phyloP scores from a whole-genome alignment of 1,139 yeast genomes.

The Maudiozyma humilis region DNA sequence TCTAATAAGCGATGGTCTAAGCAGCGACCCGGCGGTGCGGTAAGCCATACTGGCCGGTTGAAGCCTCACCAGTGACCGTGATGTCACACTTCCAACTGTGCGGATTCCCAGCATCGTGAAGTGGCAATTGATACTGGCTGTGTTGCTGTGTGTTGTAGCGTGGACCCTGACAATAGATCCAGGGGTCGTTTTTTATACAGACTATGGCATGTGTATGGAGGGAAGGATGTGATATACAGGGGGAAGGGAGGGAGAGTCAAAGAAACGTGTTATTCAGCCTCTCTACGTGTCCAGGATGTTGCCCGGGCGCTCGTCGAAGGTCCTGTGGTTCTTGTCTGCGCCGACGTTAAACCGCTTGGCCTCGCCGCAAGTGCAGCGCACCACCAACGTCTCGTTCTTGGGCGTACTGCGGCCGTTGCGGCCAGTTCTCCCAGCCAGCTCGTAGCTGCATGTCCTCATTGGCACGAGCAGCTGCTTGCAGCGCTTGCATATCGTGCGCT shows the following conservation, averaged over 20 bases:
- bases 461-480: constrained; percentile 23
- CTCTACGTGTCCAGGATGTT: constrained; percentile 7
- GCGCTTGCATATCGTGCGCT: constrained; percentile 25
- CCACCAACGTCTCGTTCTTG: constrained; percentile 14
- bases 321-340: constrained; percentile 16
- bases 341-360: constrained; percentile 23
- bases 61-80: not conserved
- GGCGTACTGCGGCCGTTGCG: not conserved
- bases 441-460: constrained; percentile 8
- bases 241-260: too few species aligned
- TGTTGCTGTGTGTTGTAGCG: not conserved
- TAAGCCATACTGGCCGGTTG: not conserved
- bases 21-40: too few species aligned
- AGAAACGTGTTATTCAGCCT: too few species aligned
- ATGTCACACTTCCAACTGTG: not conserved
- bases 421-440: not conserved
- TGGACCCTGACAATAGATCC: too few species aligned
- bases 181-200: too few species aligned
- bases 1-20: not conserved
- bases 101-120: not conserved
- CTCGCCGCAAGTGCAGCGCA: constrained; percentile 23
- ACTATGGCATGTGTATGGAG: too few species aligned
- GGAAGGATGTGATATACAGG: too few species aligned
- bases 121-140: too few species aligned
- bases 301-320: constrained; percentile 20